Conservation (phyloP, 2,329 filamentous ascomycete species). For the Trichoderma sp. region DNA sequence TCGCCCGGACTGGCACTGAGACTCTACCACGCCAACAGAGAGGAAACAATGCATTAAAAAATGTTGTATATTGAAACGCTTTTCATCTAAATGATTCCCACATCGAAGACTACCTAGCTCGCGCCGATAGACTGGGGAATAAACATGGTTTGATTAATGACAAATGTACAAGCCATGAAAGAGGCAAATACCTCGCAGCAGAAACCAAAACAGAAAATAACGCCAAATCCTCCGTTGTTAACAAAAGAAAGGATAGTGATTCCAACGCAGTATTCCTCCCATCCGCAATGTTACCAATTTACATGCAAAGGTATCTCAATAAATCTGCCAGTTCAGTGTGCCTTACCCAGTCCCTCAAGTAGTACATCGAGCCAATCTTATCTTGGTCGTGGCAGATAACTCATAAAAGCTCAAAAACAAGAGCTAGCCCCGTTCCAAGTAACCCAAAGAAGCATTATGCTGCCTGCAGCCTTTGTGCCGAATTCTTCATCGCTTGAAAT, state of each 20-base stretch:
- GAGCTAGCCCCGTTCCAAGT: background rate
- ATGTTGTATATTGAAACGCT: background rate
- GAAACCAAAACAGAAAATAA: background rate
- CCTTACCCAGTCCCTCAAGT: background rate
- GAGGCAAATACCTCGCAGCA: background rate
- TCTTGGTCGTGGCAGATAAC: background rate
- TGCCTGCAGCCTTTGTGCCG: background rate
- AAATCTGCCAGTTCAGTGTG: background rate
- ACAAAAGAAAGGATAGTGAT: background rate
- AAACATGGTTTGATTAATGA: background rate
- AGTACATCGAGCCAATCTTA: background rate
- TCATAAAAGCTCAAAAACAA: background rate
- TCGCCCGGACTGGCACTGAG: background rate
- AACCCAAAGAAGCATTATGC: background rate
- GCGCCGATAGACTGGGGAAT: too few species aligned
- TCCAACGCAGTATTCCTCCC: slow-evolving; percentile 2
- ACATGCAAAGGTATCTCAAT: background rate
- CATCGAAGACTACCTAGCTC: too few species aligned
- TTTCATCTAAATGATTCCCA: background rate
- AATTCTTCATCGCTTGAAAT: background rate
- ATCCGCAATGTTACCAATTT: background rate
- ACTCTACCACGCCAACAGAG: background rate
- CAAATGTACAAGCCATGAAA: background rate
- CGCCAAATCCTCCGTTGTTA: background rate
- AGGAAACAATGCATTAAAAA: background rate